A percentile compares a stretch with the other conserved stretches of the same genome.
phyloP scores from a whole-genome alignment of 2,329 filamentous ascomycete genomes.

The Myriosclerotinia duriaeana region DNA sequence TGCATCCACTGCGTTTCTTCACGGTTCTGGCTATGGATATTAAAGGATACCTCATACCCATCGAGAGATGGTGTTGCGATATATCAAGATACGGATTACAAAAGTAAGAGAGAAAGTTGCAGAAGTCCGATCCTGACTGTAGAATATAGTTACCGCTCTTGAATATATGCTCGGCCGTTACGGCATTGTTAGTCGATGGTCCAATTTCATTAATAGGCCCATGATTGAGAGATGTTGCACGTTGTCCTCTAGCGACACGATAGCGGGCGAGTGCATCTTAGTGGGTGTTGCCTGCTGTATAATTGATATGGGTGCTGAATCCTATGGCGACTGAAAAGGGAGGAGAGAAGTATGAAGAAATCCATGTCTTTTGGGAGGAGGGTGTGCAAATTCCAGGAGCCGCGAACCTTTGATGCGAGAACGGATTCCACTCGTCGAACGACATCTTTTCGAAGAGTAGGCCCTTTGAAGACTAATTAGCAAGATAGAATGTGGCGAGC shows the following conservation, averaged over 20 bases:
- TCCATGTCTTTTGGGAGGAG: conserved; percentile 36
- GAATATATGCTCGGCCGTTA: too few relatives aligned
- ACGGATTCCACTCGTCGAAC: conserved; percentile 40
- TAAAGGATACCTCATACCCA: too few relatives aligned
- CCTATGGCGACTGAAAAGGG: conserved; percentile 26
- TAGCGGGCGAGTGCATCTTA: conserved; percentile 28
- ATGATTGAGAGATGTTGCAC: background rate
- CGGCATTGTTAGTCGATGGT: too few relatives aligned
- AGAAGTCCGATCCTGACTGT: too few relatives aligned
- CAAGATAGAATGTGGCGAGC: too few relatives aligned
- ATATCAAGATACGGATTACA: too few relatives aligned
- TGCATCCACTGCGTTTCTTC: too few relatives aligned
- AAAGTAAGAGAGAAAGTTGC: too few relatives aligned
- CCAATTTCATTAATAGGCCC: background rate
- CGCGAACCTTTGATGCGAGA: conserved; percentile 40
- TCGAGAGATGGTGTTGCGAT: too few relatives aligned
- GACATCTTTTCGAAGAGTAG: background rate
- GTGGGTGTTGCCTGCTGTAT: conserved; percentile 39
- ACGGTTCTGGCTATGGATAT: too few relatives aligned
- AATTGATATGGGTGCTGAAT: conserved; percentile 17
- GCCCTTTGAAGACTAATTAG: background rate
- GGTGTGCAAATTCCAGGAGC: conserved; percentile 30
- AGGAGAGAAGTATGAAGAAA: conserved; percentile 46
- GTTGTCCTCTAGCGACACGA: conserved; percentile 17
- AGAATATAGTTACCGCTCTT: too few relatives aligned